phyloP scores from a whole-genome alignment of 2,329 filamentous ascomycete genomes.

The Metarhizium album region DNA sequence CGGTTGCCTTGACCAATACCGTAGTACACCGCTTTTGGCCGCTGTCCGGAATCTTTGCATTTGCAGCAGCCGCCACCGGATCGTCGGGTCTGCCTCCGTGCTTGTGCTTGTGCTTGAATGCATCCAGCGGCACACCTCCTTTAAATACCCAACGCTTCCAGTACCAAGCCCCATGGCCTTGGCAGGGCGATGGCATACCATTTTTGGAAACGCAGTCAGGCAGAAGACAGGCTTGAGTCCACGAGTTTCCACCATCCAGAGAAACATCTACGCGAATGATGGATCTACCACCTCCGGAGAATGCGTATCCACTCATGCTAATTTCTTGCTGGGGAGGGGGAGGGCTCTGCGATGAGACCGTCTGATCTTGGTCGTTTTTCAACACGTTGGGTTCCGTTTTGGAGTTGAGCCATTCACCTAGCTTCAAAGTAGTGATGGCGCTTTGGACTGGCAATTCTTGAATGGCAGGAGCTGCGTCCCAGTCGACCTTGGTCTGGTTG shows the following conservation, averaged over 20 bases:
- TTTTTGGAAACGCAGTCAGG: slow-evolving; percentile 31
- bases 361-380: neutral
- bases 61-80: neutral
- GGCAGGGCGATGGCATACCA: slow-evolving; percentile 16
- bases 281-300: slow-evolving; percentile 54
- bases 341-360: neutral
- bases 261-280: slow-evolving; percentile 59
- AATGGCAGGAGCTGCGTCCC: slow-evolving; percentile 52
- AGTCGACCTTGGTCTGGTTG: slow-evolving; percentile 48
- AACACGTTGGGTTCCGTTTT: neutral
- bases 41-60: slow-evolving; percentile 12
- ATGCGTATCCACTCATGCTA: slow-evolving; percentile 51
- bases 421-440: slow-evolving; percentile 45
- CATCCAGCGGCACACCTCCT: slow-evolving; percentile 29
- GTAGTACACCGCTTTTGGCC: slow-evolving; percentile 31
- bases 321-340: slow-evolving; percentile 17
- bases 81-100: slow-evolving; percentile 4
- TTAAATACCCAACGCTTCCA: slow-evolving; percentile 55
- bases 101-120: slow-evolving; percentile 13
- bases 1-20: slow-evolving; percentile 54
- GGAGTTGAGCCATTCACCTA: slow-evolving; percentile 24
- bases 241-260: slow-evolving; percentile 50
- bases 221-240: slow-evolving; percentile 52
- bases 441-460: slow-evolving; percentile 60
- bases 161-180: slow-evolving; percentile 44